Evolutionary conservation across 257 asterid genomes (phyloP).

Genomic region (Linderniella brevidens): DNA sequence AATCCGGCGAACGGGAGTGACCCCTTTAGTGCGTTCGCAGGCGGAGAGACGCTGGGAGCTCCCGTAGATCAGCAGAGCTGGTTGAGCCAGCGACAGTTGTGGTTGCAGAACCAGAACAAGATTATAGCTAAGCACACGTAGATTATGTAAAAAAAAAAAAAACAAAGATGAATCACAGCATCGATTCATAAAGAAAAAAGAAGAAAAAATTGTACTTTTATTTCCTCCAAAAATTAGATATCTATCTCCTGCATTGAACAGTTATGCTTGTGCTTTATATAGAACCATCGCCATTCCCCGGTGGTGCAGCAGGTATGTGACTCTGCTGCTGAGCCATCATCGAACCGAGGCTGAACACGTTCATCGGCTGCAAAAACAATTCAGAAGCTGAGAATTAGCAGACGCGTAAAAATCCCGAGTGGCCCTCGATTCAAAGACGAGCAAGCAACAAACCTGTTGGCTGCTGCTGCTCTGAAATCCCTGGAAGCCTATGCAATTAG

Average conservation of each 20-base stretch:
- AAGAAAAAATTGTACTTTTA: too few species aligned
- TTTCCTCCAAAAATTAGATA: too few species aligned
- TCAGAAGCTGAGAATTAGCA: background rate
- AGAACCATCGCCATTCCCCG: too few species aligned
- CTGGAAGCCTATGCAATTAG: background rate
- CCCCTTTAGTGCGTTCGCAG: constrained; percentile 18
- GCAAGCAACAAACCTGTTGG: background rate
- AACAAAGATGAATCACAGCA: too few species aligned
- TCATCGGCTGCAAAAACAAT: background rate
- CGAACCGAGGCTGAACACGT: background rate
- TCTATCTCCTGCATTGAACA: too few species aligned
- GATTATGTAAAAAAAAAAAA: background rate
- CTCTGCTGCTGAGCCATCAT: too few species aligned
- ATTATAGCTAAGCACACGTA: constrained; percentile 27
- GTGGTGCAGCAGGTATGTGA: too few species aligned
- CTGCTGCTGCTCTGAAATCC: too few species aligned
- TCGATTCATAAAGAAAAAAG: too few species aligned
- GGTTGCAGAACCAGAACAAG: constrained; percentile 43
- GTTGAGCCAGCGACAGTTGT: constrained; percentile 23
- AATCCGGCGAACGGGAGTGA: constrained; percentile 15
- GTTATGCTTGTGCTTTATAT: too few species aligned
- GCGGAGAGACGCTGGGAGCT: constrained; percentile 11
- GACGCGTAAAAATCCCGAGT: too few species aligned
- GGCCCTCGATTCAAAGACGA: background rate
- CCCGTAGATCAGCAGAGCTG: constrained; percentile 17